phyloP scores from a whole-genome alignment of 140 eudicot genomes.

The Senecio squalidus region DNA sequence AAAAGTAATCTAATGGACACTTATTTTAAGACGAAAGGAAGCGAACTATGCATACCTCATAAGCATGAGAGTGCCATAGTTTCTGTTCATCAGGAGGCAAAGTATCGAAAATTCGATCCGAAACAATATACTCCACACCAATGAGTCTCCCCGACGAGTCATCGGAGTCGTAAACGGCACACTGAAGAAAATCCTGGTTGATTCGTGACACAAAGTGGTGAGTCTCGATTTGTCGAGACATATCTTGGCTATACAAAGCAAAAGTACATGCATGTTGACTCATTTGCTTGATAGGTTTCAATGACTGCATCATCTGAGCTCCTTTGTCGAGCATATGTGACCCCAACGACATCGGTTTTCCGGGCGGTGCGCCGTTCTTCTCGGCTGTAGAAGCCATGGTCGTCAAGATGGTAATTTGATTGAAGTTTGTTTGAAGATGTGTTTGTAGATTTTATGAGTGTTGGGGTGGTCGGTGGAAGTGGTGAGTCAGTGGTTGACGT shows the following conservation, averaged over 20 bases:
- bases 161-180: constrained; percentile 80
- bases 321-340: constrained; percentile 64
- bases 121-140: constrained; percentile 60
- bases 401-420: neutral
- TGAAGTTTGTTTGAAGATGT: neutral
- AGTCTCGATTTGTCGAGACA: constrained; percentile 77
- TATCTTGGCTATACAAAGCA: constrained; percentile 69
- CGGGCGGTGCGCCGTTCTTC: constrained; percentile 45
- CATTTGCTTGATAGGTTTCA: constrained; percentile 68
- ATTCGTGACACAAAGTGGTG: constrained; percentile 62
- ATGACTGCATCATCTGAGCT: constrained; percentile 67
- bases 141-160: constrained; percentile 46
- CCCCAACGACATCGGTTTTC: constrained; percentile 49
- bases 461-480: neutral
- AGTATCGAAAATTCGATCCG: constrained; percentile 36
- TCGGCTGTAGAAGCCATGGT: constrained; percentile 18
- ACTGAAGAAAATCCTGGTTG: constrained; percentile 83
- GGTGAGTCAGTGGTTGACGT: constrained; percentile 16
- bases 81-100: constrained; percentile 56
- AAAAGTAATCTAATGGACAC: no score
- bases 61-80: constrained; percentile 75
- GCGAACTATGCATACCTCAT: constrained; percentile 23
- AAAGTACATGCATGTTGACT: constrained; percentile 72
- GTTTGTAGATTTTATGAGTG: no score
- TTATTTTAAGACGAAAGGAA: no score